phyloP scores from a whole-genome alignment of 1,139 yeast species.

The Debaryomyces psychrophilus region DNA sequence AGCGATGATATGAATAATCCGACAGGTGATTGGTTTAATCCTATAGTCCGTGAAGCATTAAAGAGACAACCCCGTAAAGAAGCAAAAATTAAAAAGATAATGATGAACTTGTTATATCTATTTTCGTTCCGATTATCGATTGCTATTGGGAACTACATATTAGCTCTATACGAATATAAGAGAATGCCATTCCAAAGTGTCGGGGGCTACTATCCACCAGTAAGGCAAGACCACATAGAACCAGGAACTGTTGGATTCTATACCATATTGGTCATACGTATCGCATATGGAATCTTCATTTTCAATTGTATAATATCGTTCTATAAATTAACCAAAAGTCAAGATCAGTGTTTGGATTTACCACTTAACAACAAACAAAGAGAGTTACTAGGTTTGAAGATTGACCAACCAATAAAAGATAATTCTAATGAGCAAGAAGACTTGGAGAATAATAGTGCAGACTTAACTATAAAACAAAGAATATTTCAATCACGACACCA shows the following conservation, averaged over 20 bases:
- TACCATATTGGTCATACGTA: slow-evolving; percentile 1
- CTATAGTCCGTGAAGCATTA: slow-evolving; percentile 41
- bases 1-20: slow-evolving; percentile 23
- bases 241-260: slow-evolving; percentile 10
- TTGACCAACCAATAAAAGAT: not conserved
- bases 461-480: slow-evolving; percentile 13
- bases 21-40: slow-evolving; percentile 47
- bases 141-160: slow-evolving; percentile 17
- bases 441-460: slow-evolving; percentile 5
- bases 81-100: slow-evolving; percentile 25
- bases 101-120: slow-evolving; percentile 23
- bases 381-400: slow-evolving; percentile 34
- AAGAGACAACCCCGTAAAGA: slow-evolving; percentile 39
- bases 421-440: not conserved
- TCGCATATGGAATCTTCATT: slow-evolving; percentile 18
- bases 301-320: slow-evolving; percentile 22
- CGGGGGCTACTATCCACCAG: slow-evolving; percentile 13
- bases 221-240: slow-evolving; percentile 8
- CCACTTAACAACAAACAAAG: slow-evolving; percentile 45
- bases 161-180: slow-evolving; percentile 10
- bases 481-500: slow-evolving; percentile 8
- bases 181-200: slow-evolving; percentile 14
- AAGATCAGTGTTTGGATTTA: slow-evolving; percentile 47
- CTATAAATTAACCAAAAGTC: slow-evolving; percentile 29
- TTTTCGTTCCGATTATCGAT: slow-evolving; percentile 22